Percentiles rank a stretch among this genome's conserved stretches.
Conservation (phyloP, 2,329 filamentous ascomycete species). For the Colletotrichum sp. region DNA sequence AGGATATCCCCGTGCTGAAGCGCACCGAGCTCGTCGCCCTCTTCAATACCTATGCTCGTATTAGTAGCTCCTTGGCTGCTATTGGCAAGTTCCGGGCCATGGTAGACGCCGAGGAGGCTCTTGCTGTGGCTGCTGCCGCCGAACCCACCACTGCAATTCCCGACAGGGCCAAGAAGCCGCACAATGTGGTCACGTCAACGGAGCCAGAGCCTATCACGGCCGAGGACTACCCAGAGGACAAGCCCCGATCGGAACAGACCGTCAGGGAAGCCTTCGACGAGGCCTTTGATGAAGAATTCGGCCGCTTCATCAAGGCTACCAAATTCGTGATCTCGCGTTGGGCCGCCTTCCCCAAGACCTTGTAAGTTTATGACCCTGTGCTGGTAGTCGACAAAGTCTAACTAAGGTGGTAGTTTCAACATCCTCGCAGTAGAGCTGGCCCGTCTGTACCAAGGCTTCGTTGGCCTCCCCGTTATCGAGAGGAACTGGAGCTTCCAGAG, state of each 20-base stretch:
- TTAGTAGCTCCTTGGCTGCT: slow-evolving; percentile 80
- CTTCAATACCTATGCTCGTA: slow-evolving; percentile 90
- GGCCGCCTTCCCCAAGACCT: slow-evolving; percentile 67
- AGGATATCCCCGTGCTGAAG: slow-evolving; percentile 73
- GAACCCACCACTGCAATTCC: slow-evolving; percentile 28
- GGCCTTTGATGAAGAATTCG: slow-evolving; percentile 67
- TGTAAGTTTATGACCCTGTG: slow-evolving; percentile 63
- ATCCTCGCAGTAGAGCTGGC: slow-evolving; percentile 50
- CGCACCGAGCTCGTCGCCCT: slow-evolving; percentile 93
- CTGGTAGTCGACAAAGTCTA: neutral
- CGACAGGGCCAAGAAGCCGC: slow-evolving; percentile 49
- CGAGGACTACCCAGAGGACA: slow-evolving; percentile 36
- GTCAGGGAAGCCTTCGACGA: slow-evolving; percentile 63
- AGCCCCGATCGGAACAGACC: slow-evolving; percentile 35
- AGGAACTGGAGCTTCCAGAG: slow-evolving; percentile 52
- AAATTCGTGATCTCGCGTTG: slow-evolving; percentile 75
- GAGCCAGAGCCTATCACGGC: slow-evolving; percentile 20
- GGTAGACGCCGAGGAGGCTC: slow-evolving; percentile 44
- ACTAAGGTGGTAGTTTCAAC: slow-evolving; percentile 16
- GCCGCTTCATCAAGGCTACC: slow-evolving; percentile 65
- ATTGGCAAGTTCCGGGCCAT: slow-evolving; percentile 73
- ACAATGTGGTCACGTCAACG: slow-evolving; percentile 38
- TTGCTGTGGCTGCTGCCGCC: slow-evolving; percentile 25
- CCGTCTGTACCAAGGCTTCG: slow-evolving; percentile 55
- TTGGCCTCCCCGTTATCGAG: slow-evolving; percentile 57